Base-by-base conservation (phyloP, 177 flowering plant genomes). In the Vitis hybrid region DNA sequence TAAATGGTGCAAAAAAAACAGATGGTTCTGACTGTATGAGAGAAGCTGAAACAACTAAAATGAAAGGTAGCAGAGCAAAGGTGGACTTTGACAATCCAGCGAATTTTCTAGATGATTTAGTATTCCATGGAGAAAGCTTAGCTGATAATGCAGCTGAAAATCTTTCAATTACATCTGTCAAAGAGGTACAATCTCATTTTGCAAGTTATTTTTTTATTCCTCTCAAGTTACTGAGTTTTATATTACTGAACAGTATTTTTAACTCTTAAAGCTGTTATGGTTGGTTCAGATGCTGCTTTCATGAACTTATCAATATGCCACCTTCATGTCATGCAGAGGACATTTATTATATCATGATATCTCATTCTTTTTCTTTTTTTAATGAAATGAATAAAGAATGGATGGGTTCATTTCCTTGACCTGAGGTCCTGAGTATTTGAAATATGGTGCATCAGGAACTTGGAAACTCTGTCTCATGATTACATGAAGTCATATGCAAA, bases 151-250 rank as follows among this genome's bases (percentile, higher is more conserved):
- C 67, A 63, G 55, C 31, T 74, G 70, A 62, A 69, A 57, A 62
- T 31, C 76, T 70, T 69, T 65, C 53, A 66, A 69, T 29, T 68
- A 39, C 65, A 67, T 70, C 75, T 50, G 58, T 56, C 51, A 69
- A 60, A 56, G 62, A 77, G 87, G 85, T 81, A 77, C 51, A 10
- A 18, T 26, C 64, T 59, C 3, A 12, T 68, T 16, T 67, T 18
- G 20, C 63, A 22, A 50, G 45, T 58, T 69, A 26, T 16, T 26
- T 7, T 5, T 16, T 19, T 22, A 2, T 45, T 22, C 2, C 15
- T 64, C 39, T 14, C 13, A 22, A 11, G 14, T 5, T 10, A 10
- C 62, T 10, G 4, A 33, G 62, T 60, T 12, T 53, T 12, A 60
- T 26, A 3, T 62, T 19, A 45, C 49, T 3, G 51, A 62, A 2